These are phyloP conservation scores for Erigeron canadensis DNA, from an alignment of 129 eudicot genomes.

Conservation along the genomic window DNA sequence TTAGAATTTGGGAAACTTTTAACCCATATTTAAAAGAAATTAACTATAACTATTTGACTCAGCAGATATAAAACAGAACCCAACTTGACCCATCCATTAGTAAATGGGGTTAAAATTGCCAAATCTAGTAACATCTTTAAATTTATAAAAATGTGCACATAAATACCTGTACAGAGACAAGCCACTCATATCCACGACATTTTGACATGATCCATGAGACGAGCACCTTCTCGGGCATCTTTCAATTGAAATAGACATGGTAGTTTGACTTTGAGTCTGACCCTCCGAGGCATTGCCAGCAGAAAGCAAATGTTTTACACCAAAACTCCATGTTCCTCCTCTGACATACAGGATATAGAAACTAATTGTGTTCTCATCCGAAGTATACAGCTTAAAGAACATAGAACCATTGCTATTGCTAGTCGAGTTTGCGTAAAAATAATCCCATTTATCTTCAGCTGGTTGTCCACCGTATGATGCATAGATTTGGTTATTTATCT, in stretches of 20 bases:
- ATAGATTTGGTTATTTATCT: conserved; percentile 58
- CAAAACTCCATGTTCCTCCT: conserved; percentile 92
- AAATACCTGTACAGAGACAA: conserved; percentile 74
- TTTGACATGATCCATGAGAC: conserved; percentile 83
- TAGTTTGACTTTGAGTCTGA: conserved; percentile 42
- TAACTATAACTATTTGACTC: background rate
- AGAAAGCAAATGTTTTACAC: conserved; percentile 49
- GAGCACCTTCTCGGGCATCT: conserved; percentile 89
- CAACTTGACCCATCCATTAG: background rate
- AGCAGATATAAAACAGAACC: background rate
- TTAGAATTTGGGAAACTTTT: background rate
- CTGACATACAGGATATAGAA: conserved; percentile 73
- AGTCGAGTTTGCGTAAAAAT: conserved; percentile 60
- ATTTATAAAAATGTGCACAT: background rate
- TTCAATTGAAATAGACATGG: conserved; percentile 77
- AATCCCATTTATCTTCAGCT: conserved; percentile 66
- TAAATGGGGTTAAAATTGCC: too few species aligned
- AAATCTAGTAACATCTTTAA: background rate
- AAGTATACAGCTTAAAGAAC: conserved; percentile 73
- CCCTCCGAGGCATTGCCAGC: conserved; percentile 30
- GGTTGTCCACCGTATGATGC: conserved; percentile 85
- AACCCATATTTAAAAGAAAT: background rate
- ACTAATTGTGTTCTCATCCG: conserved; percentile 56
- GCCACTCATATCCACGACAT: conserved; percentile 76
- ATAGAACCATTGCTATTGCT: conserved; percentile 75